Percentiles rank a stretch among this genome's conserved stretches.
Evolutionary conservation across 257 asterid species (phyloP).

Genomic region (Galeopsis tetrahit): DNA sequence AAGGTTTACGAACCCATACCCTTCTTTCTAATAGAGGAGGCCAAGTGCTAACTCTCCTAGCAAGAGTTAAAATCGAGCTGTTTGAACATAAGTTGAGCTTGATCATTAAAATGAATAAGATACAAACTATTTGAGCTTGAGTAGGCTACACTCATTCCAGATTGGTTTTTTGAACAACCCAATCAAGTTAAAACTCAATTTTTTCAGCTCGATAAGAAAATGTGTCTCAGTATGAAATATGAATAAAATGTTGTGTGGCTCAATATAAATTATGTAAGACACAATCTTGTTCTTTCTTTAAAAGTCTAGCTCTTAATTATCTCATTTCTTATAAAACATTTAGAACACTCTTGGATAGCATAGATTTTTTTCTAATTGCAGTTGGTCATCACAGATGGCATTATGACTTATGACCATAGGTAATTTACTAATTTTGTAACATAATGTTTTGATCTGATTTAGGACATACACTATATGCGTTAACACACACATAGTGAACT

Average conservation of each 20-base stretch:
- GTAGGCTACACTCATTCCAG: background rate
- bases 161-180: background rate
- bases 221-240: background rate
- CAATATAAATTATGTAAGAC: conserved; percentile 3
- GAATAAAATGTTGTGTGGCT: conserved; percentile 24
- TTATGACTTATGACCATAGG: background rate
- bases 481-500: background rate
- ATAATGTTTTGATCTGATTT: conserved; percentile 6
- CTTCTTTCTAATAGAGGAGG: background rate
- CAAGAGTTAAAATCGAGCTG: background rate
- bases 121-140: conserved; percentile 11
- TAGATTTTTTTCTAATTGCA: background rate
- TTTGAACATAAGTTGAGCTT: conserved; percentile 15
- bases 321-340: background rate
- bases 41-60: background rate
- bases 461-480: conserved; percentile 20
- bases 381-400: conserved; percentile 17
- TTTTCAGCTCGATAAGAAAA: background rate
- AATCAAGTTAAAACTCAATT: conserved; percentile 11
- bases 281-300: conserved; percentile 18
- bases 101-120: conserved; percentile 2
- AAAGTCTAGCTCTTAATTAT: conserved; percentile 3
- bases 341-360: conserved; percentile 2
- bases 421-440: conserved; percentile 15
- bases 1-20: background rate